phyloP scores from a whole-genome alignment of 805 yeast genomes.

The Candida takata region DNA sequence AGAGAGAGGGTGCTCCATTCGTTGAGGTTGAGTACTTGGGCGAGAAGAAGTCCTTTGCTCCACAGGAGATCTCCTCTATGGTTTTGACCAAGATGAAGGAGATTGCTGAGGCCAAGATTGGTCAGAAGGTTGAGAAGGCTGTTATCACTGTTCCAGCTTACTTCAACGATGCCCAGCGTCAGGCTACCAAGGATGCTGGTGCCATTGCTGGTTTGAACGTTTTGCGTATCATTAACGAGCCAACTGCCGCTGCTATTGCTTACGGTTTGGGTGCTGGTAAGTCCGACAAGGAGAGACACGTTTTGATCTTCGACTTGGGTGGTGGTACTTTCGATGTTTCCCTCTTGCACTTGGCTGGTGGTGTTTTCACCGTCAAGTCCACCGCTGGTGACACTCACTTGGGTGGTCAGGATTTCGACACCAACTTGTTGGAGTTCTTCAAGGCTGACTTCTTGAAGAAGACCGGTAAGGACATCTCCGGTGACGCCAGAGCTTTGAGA shows the following conservation, averaged over 20 bases:
- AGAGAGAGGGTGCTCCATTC: slow-evolving; percentile 59
- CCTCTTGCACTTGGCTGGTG: slow-evolving; percentile 86
- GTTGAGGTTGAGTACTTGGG: slow-evolving; percentile 65
- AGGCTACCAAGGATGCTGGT: slow-evolving; percentile 80
- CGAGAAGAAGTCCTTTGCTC: slow-evolving; percentile 63
- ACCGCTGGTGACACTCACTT: slow-evolving; percentile 99
- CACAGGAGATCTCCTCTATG: slow-evolving; percentile 73
- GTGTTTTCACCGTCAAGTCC: slow-evolving; percentile 94
- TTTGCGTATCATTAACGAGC: slow-evolving; percentile 71
- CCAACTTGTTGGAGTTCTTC: slow-evolving; percentile 91
- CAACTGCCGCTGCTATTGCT: slow-evolving; percentile 98
- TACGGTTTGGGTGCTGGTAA: slow-evolving; percentile 95
- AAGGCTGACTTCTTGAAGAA: slow-evolving; percentile 92
- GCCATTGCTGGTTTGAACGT: slow-evolving; percentile 74
- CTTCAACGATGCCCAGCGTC: slow-evolving; percentile 76
- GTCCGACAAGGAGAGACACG: slow-evolving; percentile 76
- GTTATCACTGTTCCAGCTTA: slow-evolving; percentile 77
- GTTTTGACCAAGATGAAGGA: slow-evolving; percentile 77
- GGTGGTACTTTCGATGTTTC: slow-evolving; percentile 99
- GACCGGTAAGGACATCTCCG: slow-evolving; percentile 84
- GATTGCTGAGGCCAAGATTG: slow-evolving; percentile 72
- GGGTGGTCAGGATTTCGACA: slow-evolving; percentile 99
- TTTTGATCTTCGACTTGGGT: slow-evolving; percentile 92
- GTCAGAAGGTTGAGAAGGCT: slow-evolving; percentile 64
- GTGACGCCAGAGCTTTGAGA: slow-evolving; percentile 92